phyloP scores from a whole-genome alignment of 129 eudicot species.

The Artemisia argyi region DNA sequence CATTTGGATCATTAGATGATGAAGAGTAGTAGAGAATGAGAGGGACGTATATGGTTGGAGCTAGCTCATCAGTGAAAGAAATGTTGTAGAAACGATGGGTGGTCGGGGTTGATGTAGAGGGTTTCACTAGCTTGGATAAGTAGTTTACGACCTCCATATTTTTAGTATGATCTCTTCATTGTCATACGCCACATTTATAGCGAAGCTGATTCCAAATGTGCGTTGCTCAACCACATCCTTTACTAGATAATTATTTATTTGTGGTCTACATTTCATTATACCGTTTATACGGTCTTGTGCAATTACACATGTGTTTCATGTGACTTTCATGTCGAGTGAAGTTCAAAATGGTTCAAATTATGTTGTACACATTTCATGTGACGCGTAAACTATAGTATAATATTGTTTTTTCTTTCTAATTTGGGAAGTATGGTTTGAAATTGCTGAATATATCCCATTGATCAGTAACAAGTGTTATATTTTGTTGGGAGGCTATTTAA shows the following conservation, averaged over 20 bases:
- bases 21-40: slow-evolving; percentile 36
- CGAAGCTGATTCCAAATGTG: not conserved
- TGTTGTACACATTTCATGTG: no score
- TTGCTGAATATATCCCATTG: no score
- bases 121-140: slow-evolving; percentile 20
- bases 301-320: not conserved
- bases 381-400: no score
- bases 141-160: slow-evolving; percentile 20
- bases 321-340: not conserved
- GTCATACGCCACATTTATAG: not conserved
- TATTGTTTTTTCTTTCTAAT: no score
- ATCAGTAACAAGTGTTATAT: no score
- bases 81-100: slow-evolving; percentile 22
- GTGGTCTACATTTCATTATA: not conserved
- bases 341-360: no score
- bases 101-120: slow-evolving; percentile 22
- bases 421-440: no score
- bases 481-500: no score
- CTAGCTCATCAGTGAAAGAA: slow-evolving; percentile 30
- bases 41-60: slow-evolving; percentile 37
- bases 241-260: not conserved
- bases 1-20: not conserved
- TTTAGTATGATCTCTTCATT: not conserved
- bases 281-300: not conserved
- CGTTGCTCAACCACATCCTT: slow-evolving; percentile 2